Base-by-base conservation (phyloP, 192 early-diverging fungal genomes). In the Entomortierella lignicola region DNA sequence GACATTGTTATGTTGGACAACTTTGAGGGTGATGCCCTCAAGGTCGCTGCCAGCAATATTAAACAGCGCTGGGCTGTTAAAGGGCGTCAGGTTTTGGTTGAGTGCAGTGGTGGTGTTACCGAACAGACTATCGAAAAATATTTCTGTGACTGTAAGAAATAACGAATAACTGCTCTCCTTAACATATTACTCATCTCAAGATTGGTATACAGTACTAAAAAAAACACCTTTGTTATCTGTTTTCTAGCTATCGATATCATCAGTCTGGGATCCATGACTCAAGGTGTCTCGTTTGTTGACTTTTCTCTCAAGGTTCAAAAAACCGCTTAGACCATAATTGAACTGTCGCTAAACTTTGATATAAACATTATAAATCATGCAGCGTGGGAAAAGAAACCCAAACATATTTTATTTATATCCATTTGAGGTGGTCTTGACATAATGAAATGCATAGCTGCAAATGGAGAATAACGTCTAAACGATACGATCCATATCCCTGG, bases 1-100 rank as follows among this genome's bases (percentile, higher is more conserved):
- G 96, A 99, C 71, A 92, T 99, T 75, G 89, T 99, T 69, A 99
- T 99, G 98, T 81, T 99, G 32, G 98, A 99, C 71, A 99, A 99
- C 81, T 96, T 95, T 73, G 82, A 91, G 29, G 92, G 92, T 1
- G 87, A 89, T 4, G 86, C 77, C 0, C 84, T 99, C 63, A 85
- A 87, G 66, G 29, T 66, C 0, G 89, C 91, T 30, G 94, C 94
- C 1, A 81, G 79, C 58, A 92, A 81, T 41, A 83, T 99, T 70
- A 97, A 97, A 74, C 72, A 92, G 47, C 80, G 88, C 51, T 96
- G 92, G 87, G 80, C 83, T 23, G 80, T 60, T 7, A 83, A 83
- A 34, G 91, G 91, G 21, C 84, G 80, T 25, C 66, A 85, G n/a
- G 89, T 95, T 62, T 86, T 97, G 71, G 87, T 99, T 31, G 98